A percentile compares a stretch with the other conserved stretches of the same genome.
phyloP scores from a whole-genome alignment of 2,329 filamentous ascomycete species.

The Lachnellula subtilissima region DNA sequence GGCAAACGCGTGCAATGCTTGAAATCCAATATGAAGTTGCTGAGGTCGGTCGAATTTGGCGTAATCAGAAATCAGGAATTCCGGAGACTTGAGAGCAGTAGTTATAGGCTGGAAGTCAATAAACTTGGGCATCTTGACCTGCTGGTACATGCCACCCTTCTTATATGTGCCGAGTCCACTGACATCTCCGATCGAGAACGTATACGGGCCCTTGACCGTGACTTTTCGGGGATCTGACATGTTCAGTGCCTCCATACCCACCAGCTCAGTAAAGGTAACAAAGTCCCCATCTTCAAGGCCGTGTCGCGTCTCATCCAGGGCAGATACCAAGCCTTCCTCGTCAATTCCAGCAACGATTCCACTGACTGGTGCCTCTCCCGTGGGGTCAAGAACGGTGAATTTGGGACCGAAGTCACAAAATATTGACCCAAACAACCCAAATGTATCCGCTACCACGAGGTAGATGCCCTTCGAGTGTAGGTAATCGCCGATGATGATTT shows the following conservation, averaged over 20 bases:
- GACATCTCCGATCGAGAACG: slow-evolving; percentile 94
- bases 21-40: slow-evolving; percentile 87
- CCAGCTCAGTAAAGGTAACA: slow-evolving; percentile 88
- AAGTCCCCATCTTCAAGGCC: slow-evolving; percentile 95
- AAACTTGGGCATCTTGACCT: slow-evolving; percentile 98
- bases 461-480: slow-evolving; percentile 93
- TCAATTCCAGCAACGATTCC: slow-evolving; percentile 90
- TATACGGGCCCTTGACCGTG: slow-evolving; percentile 92
- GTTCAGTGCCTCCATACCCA: slow-evolving; percentile 89
- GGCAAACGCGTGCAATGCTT: slow-evolving; percentile 83
- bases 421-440: slow-evolving; percentile 88
- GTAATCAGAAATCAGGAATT: slow-evolving; percentile 88
- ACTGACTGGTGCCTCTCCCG: slow-evolving; percentile 78
- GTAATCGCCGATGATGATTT: slow-evolving; percentile 83
- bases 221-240: slow-evolving; percentile 80
- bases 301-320: slow-evolving; percentile 89
- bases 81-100: slow-evolving; percentile 75
- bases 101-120: slow-evolving; percentile 82
- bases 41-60: slow-evolving; percentile 95
- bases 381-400: slow-evolving; percentile 85
- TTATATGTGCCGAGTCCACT: slow-evolving; percentile 81
- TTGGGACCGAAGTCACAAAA: slow-evolving; percentile 97
- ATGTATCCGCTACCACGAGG: slow-evolving; percentile 81
- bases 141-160: slow-evolving; percentile 82
- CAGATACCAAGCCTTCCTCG: slow-evolving; percentile 85